These are phyloP conservation scores for Pugionium cornutum DNA, from an alignment of 345 rosid genomes.

Conservation along the genomic window DNA sequence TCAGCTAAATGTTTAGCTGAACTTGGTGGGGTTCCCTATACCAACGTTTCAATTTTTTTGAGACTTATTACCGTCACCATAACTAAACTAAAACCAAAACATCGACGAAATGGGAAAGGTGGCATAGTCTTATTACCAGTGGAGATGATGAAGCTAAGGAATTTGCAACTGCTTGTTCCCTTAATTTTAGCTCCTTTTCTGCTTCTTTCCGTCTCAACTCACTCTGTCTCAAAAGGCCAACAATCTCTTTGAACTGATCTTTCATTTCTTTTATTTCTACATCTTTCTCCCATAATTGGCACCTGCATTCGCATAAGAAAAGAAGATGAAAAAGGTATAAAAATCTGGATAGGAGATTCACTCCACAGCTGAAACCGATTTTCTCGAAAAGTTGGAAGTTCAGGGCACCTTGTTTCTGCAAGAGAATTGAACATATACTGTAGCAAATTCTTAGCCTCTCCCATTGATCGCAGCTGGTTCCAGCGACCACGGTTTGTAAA, in stretches of 20 bases:
- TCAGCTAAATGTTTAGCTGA: slow-evolving; percentile 63
- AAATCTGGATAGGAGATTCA: background rate
- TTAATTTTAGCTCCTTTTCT: slow-evolving; percentile 75
- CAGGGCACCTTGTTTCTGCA: slow-evolving; percentile 71
- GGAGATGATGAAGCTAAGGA: slow-evolving; percentile 62
- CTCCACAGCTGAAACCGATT: background rate
- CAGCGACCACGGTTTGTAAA: slow-evolving; percentile 92
- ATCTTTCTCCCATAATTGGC: slow-evolving; percentile 93
- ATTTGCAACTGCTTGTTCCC: slow-evolving; percentile 72
- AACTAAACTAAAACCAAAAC: background rate
- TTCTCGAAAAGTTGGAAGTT: slow-evolving; percentile 2
- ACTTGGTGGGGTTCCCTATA: slow-evolving; percentile 61
- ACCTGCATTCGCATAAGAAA: slow-evolving; percentile 48
- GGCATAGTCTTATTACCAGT: slow-evolving; percentile 44
- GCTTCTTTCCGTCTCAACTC: slow-evolving; percentile 76
- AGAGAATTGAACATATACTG: slow-evolving; percentile 91
- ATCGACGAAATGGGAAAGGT: slow-evolving; percentile 4
- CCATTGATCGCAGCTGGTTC: slow-evolving; percentile 98
- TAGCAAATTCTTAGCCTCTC: slow-evolving; percentile 93
- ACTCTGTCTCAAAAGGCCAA: slow-evolving; percentile 68
- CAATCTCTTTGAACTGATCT: slow-evolving; percentile 89
- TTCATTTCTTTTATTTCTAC: slow-evolving; percentile 90
- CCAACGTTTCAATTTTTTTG: slow-evolving; percentile 19
- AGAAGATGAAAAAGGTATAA: slow-evolving; percentile 5
- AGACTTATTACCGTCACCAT: background rate